Evolutionary conservation across 495 filamentous ascomycete species (phyloP), one percentile per base, ranked within the genome.

Genomic region (Recurvomyces mirabilis): DNA sequence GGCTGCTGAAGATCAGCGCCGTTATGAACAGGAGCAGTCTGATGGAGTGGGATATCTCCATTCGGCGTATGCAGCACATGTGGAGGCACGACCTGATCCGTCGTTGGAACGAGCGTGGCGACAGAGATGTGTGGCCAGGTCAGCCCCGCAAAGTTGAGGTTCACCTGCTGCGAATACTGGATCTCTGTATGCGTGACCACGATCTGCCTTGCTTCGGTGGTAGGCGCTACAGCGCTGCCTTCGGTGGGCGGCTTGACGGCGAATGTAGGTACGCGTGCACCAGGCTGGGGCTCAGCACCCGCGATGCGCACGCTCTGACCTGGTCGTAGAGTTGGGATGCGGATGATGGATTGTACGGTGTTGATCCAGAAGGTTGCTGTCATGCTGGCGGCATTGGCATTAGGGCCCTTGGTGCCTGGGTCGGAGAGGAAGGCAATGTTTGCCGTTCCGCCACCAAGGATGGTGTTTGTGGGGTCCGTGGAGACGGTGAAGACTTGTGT

Each of bases 101-200:
- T 22, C 14, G 46, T 17, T 21, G 57, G 57, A 7, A 59, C 48
- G 36, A 62, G 40, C 23, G 59, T 62, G 15, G 54, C 55, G 1
- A 56, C 49, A 5, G 47, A 53, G 12, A 60, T 49, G 39, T 62
- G 59, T 37, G 59, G 59, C 59, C 59, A 62, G 25, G 40, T 55
- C 46, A 60, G 35, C 30, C 43, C 48, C 10, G 47, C 54, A 29
- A 62, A 62, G 40, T 62, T 57, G 14, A 61, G 51, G 11, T 46
- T 31, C 31, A 62, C 59, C 4, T 15, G 40, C 45, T 62, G 59
- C n/a, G 59, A 59, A 30, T 62, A 62, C 45, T 62, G 57, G 47
- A 58, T 60, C 37, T 62, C 49, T 9, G 49, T 52, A 17, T 23
- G 51, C 22, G 14, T 36, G 2, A 49, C 39, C 12, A 46, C 52